Base-by-base conservation (phyloP, 441 rosid species). In the Breynia disticha region DNA sequence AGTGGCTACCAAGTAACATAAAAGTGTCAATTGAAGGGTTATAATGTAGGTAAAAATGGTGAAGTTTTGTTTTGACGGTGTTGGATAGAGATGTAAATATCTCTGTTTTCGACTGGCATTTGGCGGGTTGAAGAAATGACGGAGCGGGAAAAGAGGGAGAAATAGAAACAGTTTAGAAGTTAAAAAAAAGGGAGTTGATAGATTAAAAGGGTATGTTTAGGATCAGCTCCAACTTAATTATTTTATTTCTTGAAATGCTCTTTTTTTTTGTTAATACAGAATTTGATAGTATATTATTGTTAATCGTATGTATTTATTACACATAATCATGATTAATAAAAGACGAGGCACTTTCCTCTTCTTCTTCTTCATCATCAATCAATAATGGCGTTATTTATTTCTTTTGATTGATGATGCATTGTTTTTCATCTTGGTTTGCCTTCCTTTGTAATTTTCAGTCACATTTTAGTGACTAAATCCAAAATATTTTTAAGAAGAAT, bases 61-160 rank as follows among this genome's bases (percentile, higher is more conserved):
- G 48, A 48, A 48, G 52, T 44, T 57, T 58, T 47, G 60, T 43
- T 45, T 21, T 17, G 16, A 21, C 53, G 60, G 16, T 53, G 50
- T 56, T 69, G 72, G 79, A 59, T 66, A 72, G 71, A 67, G 63
- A 59, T 77, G 95, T 86, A 86, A 71, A 82, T 86, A 86, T 69
- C 35, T 28, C 1, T 28, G 35, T 5, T 48, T 41, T 62, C 64
- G 65, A 65, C 80, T 69, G 81, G 5, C 62, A 63, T 75, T 82
- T 76, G 79, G 79, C 72, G 78, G 70, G 1, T 5, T 28, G 65
- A 18, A 28, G 59, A 49, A 44, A 67, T 56, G 57, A 67, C n/a
- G n/a, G n/a, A n/a, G n/a, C n/a, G n/a, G n/a, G n/a, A n/a, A n/a
- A n/a, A n/a, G n/a, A n/a, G n/a, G n/a, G n/a, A n/a, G n/a, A n/a